Evolutionary conservation across 176 grass and related monocot genomes (phyloP), one percentile per base, ranked within the genome.

Genomic region (Aegilops umbellulata): DNA sequence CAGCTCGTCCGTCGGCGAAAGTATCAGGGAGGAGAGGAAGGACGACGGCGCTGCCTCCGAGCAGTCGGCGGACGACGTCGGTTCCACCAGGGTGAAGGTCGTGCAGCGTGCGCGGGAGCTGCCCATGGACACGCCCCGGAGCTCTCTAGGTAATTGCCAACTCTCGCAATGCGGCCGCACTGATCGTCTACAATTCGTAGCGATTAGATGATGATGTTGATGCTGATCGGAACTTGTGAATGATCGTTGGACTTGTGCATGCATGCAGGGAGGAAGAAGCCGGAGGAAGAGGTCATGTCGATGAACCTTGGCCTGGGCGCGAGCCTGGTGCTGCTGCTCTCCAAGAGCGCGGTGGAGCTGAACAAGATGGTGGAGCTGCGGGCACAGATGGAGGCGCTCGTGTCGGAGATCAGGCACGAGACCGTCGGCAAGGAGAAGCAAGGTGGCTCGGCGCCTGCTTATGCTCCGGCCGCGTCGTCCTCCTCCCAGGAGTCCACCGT

Each of bases 351-450:
- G 25, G 82, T 89, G 13, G 97, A 99, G 80, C 86, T 99, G 49
- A 91, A 94, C 83, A 99, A 90, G 91, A 96, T 99, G 90, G 85
- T 86, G 17, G 92, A 94, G 86, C 63, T 99, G 3, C 83, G 94
- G n/a, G 75, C 82, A 20, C 93, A 99, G 81, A 94, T 99, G 94
- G 92, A 99, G 85, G 80, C 63, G 25, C 86, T 99, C 12, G 92
- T 93, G 17, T 32, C 81, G 46, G 97, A 93, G 31, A 88, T 94
- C 65, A 87, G 93, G 82, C 80, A 89, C 25, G 82, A 87, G 12
- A 78, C 89, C 16, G 34, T 42, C 35, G 80, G 73, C 3, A 72
- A 85, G 41, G 67, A 82, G 75, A 74, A 82, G 22, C 73, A 60
- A 19, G 41, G n/a, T 22, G 22, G 41, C 8, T 46, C 36, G 6